phyloP scores from a whole-genome alignment of 177 flowering plant genomes.

The Vitis hybrid region DNA sequence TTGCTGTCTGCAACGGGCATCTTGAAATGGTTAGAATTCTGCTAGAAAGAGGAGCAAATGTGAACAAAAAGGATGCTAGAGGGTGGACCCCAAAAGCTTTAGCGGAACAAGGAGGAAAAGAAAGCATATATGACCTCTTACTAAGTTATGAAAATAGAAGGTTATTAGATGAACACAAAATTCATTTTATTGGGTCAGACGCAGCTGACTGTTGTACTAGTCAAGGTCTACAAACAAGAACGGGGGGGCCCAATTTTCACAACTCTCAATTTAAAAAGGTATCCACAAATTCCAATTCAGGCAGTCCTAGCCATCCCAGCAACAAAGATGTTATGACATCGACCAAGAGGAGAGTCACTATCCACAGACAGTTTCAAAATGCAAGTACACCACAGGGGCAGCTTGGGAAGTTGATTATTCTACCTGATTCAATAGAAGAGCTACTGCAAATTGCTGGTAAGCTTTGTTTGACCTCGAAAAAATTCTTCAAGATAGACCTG shows the following conservation, averaged over 20 bases:
- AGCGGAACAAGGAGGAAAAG: slow-evolving; percentile 36
- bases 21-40: slow-evolving; percentile 42
- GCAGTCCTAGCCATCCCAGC: slow-evolving; percentile 15
- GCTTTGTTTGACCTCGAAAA: slow-evolving; percentile 22
- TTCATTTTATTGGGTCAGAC: slow-evolving; percentile 31
- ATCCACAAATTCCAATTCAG: slow-evolving; percentile 19
- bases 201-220: slow-evolving; percentile 7
- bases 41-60: slow-evolving; percentile 44
- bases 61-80: slow-evolving; percentile 40
- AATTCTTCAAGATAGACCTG: slow-evolving; percentile 19
- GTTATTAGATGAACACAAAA: slow-evolving; percentile 31
- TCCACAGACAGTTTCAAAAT: slow-evolving; percentile 42
- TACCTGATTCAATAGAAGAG: slow-evolving; percentile 84
- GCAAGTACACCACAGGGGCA: slow-evolving; percentile 28
- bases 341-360: slow-evolving; percentile 62
- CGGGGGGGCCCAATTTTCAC: slow-evolving; percentile 7
- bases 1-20: slow-evolving; percentile 38
- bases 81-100: slow-evolving; percentile 47
- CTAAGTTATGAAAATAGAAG: slow-evolving; percentile 31
- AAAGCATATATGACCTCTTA: slow-evolving; percentile 38
- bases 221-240: slow-evolving; percentile 17
- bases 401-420: slow-evolving; percentile 56
- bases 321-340: slow-evolving; percentile 15
- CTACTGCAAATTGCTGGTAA: slow-evolving; percentile 70
- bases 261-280: slow-evolving; percentile 14